Conservation (phyloP, 106 monocot genomes). For the Iris macrosiphon region DNA sequence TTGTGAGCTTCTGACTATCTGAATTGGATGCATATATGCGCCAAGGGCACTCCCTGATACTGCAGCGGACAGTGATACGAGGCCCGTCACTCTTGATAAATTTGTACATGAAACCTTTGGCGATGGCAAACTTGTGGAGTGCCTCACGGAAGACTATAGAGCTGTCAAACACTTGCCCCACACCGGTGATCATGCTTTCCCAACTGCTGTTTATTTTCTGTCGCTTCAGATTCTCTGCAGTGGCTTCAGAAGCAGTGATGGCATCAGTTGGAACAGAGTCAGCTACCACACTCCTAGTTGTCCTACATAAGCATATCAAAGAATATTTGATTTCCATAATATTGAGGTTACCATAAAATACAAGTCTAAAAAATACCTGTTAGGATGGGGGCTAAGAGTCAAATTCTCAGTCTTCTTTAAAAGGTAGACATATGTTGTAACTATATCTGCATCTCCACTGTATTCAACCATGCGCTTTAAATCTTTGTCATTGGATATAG, state of each 20-base stretch:
- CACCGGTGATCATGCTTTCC: slow-evolving; percentile 71
- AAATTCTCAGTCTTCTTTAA: slow-evolving; percentile 53
- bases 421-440: slow-evolving; percentile 77
- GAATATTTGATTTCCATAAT: background rate
- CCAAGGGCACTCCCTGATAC: slow-evolving; percentile 77
- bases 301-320: slow-evolving; percentile 27
- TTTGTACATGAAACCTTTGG: slow-evolving; percentile 76
- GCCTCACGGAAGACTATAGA: slow-evolving; percentile 78
- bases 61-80: slow-evolving; percentile 81
- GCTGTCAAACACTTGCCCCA: slow-evolving; percentile 75
- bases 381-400: background rate
- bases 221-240: slow-evolving; percentile 23
- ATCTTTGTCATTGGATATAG: slow-evolving; percentile 92
- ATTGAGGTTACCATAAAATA: too few relatives aligned
- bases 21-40: slow-evolving; percentile 77
- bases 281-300: slow-evolving; percentile 30
- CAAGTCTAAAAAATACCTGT: slow-evolving; percentile 53
- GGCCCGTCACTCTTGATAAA: slow-evolving; percentile 79
- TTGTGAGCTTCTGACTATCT: slow-evolving; percentile 47
- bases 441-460: slow-evolving; percentile 44
- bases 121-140: slow-evolving; percentile 88
- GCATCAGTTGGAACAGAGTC: slow-evolving; percentile 36
- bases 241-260: slow-evolving; percentile 21
- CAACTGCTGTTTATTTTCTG: slow-evolving; percentile 45
- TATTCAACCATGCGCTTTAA: slow-evolving; percentile 85